Percentiles rank a stretch among this genome's conserved stretches.
These are phyloP conservation scores for Nannochloropsis gaditana DNA, from an alignment of 108 stramenopile genomes.

Conservation along the genomic window DNA sequence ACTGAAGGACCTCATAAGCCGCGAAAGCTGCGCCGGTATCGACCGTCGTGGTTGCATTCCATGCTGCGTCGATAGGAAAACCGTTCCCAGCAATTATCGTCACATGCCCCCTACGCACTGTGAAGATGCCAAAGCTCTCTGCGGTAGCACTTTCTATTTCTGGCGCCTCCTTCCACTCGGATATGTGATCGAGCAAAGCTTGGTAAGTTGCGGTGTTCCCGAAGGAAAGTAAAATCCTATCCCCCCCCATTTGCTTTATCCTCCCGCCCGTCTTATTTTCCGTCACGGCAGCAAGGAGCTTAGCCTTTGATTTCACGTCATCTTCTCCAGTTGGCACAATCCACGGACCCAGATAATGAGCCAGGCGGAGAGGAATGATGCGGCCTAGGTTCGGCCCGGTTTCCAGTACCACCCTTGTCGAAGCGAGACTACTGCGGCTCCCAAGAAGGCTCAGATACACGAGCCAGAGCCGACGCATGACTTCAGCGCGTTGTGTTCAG, in stretches of 20 bases:
- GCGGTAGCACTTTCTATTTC: not conserved
- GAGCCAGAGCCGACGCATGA: not conserved
- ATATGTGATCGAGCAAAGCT: not conserved
- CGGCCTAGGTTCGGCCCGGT: not conserved
- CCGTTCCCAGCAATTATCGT: not conserved
- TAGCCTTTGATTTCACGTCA: not conserved
- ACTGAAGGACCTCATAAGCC: constrained; percentile 30
- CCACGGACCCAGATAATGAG: not conserved
- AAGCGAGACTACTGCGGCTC: not conserved
- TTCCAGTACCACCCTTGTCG: not conserved
- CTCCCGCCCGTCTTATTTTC: not conserved
- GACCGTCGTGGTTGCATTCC: not conserved
- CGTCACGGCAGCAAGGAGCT: not conserved
- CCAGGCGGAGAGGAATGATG: constrained; percentile 3
- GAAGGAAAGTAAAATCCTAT: not conserved
- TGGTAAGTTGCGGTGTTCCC: constrained; percentile 16
- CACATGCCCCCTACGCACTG: not conserved
- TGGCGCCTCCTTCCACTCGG: not conserved
- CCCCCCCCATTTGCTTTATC: not conserved
- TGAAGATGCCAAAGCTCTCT: constrained; percentile 20
- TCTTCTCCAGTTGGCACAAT: not conserved
- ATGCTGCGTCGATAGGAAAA: not conserved
- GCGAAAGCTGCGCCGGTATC: constrained; percentile 30
- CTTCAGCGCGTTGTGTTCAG: not conserved
- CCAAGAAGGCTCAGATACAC: not conserved